Evolutionary conservation across 148 eudicot genomes (phyloP), one percentile per base, ranked within the genome.

Genomic region (Nyssa sinensis): DNA sequence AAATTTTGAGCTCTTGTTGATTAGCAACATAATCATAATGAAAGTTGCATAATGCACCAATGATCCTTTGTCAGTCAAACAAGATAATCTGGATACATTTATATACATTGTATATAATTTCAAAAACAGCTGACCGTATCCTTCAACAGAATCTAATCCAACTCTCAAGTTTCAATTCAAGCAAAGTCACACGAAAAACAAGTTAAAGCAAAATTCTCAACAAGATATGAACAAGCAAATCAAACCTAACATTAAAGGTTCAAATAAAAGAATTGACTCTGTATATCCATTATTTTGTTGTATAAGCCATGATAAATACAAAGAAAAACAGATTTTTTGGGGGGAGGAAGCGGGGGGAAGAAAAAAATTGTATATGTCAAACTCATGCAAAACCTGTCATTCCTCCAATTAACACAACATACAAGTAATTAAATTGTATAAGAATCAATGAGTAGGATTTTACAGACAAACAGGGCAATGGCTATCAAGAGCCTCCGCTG

Each of bases 401-500:
- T 19, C 19, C 28, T 39, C 34, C 65, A 17, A 60, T 71, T 11
- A 37, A 37, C 27, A 24, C 28, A 47, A 72, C 58, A 16, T 34
- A 71, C 66, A 19, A 37, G 66, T 11, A 16, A 68, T n/a, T n/a
- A n/a, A n/a, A n/a, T 21, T 0, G 13, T 31, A 30, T 25, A 49
- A 13, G 24, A 49, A 68, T 49, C 14, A 14, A 11, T 33, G 71
- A 0, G 10, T 12, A 12, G n/a, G 51, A 10, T 35, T 16, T 67
- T 67, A 74, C 11, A 25, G 34, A 5, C 23, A 51, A 19, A 51
- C 16, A 2, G 4, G 9, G 17, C 29, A 39, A 10, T 5, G 12
- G 64, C 14, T 24, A 58, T 68, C 72, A 78, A 1, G 70, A 65
- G 58, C 72, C 33, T 70, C 81, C 90, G 59, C 85, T 84, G 72